phyloP scores from a whole-genome alignment of 805 yeast genomes.

The Candida peoriensis region DNA sequence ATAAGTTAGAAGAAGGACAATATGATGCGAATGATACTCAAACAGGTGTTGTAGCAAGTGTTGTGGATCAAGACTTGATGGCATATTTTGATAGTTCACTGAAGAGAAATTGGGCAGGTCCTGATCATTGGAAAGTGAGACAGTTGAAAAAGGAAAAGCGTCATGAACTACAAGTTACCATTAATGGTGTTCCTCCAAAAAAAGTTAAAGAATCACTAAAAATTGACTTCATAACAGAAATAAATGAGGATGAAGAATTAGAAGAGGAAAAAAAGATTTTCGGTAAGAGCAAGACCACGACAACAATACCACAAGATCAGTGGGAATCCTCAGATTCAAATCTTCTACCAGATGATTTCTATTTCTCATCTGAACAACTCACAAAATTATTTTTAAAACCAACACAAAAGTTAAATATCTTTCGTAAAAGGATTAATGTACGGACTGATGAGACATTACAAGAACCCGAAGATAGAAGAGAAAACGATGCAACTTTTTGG shows the following conservation, averaged over 20 bases:
- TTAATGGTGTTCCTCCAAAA: conserved; percentile 18
- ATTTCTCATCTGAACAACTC: conserved; percentile 64
- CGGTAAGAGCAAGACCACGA: conserved; percentile 29
- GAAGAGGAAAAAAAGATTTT: conserved; percentile 36
- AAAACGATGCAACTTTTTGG: conserved; percentile 67
- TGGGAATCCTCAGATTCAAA: conserved; percentile 38
- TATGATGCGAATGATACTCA: conserved; percentile 18
- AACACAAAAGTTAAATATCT: conserved; percentile 33
- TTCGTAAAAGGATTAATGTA: conserved; percentile 14
- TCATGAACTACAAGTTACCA: conserved; percentile 3
- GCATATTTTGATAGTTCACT: conserved; percentile 76
- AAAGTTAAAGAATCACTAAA: conserved; percentile 31
- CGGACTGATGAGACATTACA: conserved; percentile 1
- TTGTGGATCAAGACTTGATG: conserved; percentile 59
- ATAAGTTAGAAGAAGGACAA: conserved; percentile 10
- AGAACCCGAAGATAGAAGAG: conserved; percentile 24
- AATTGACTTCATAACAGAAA: conserved; percentile 38
- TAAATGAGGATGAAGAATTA: conserved; percentile 32
- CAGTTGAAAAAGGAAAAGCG: conserved; percentile 40
- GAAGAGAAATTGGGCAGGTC: conserved; percentile 79
- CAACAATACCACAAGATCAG: conserved; percentile 37
- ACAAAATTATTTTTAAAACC: conserved; percentile 71
- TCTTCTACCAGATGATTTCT: conserved; percentile 67
- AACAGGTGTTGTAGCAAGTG: conserved; percentile 23
- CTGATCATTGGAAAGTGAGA: conserved; percentile 86